Evolutionary conservation across 2,329 filamentous ascomycete genomes (phyloP).

Genomic region (Colletotrichum scovillei): DNA sequence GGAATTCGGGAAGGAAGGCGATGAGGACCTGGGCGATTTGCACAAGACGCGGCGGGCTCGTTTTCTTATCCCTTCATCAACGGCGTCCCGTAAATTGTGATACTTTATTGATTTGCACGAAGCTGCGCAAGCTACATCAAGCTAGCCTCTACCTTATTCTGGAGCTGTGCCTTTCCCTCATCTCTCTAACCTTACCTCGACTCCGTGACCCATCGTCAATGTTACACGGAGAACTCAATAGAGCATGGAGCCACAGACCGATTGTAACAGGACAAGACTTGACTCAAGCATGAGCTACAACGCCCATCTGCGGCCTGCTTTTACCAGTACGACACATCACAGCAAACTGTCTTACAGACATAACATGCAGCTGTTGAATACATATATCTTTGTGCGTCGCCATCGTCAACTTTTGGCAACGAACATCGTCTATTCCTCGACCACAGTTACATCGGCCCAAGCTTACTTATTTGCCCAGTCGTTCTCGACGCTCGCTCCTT

Average conservation of each 20-base stretch:
- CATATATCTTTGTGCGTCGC: not conserved
- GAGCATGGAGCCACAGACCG: conserved; percentile 2
- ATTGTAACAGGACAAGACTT: not conserved
- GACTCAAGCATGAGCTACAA: conserved; percentile 11
- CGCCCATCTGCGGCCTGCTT: not conserved
- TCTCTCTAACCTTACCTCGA: conserved; percentile 3
- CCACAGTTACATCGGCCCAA: not conserved
- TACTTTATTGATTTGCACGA: not conserved
- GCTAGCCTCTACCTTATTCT: not conserved
- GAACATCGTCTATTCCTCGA: not conserved
- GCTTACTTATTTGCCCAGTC: not conserved
- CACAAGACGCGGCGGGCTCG: conserved; percentile 5
- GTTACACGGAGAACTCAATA: conserved; percentile 12
- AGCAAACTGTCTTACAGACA: not conserved
- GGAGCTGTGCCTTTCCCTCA: not conserved
- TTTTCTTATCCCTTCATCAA: conserved; percentile 3
- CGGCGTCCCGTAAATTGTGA: not conserved
- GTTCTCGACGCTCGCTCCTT: not conserved
- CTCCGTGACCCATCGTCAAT: conserved; percentile 17
- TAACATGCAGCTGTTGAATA: not conserved
- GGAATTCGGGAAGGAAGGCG: not conserved
- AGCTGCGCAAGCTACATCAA: conserved; percentile 9
- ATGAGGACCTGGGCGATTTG: conserved; percentile 15
- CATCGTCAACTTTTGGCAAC: not conserved
- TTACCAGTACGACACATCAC: not conserved